phyloP scores from a whole-genome alignment of 2,329 filamentous ascomycete genomes.

The Pestalotiopsis sp. region DNA sequence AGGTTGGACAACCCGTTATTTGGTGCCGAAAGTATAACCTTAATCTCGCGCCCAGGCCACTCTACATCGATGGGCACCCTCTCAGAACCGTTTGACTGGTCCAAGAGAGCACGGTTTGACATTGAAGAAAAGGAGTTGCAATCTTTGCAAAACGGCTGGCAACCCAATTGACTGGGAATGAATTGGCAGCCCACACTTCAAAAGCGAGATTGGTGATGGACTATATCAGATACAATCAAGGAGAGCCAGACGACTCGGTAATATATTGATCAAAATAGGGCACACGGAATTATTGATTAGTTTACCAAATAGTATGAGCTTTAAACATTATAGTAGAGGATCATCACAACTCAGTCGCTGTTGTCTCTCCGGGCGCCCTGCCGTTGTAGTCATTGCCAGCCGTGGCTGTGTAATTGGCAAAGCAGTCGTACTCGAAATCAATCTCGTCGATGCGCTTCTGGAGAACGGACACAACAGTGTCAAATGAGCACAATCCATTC shows the following conservation, averaged over 20 bases:
- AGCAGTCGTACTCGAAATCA: constrained; percentile 34
- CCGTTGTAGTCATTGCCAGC: constrained; percentile 32
- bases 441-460: constrained; percentile 33
- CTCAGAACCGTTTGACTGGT: too few species aligned
- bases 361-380: constrained; percentile 23
- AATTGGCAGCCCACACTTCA: not conserved
- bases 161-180: not conserved
- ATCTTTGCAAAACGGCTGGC: not conserved
- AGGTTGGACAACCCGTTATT: not conserved
- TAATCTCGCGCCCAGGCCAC: not conserved
- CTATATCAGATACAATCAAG: too few species aligned
- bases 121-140: not conserved
- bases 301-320: not conserved
- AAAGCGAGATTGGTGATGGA: too few species aligned
- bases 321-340: not conserved
- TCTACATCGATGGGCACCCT: not conserved
- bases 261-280: not conserved
- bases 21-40: not conserved
- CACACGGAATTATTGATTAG: not conserved
- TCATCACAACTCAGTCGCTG: not conserved
- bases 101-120: not conserved
- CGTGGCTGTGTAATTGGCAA: constrained; percentile 28
- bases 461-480: constrained; percentile 32
- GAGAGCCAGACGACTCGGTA: too few species aligned
- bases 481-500: constrained; percentile 34